Base-by-base conservation (phyloP, 2,329 filamentous ascomycete genomes). In the Fusarium liriodendri region DNA sequence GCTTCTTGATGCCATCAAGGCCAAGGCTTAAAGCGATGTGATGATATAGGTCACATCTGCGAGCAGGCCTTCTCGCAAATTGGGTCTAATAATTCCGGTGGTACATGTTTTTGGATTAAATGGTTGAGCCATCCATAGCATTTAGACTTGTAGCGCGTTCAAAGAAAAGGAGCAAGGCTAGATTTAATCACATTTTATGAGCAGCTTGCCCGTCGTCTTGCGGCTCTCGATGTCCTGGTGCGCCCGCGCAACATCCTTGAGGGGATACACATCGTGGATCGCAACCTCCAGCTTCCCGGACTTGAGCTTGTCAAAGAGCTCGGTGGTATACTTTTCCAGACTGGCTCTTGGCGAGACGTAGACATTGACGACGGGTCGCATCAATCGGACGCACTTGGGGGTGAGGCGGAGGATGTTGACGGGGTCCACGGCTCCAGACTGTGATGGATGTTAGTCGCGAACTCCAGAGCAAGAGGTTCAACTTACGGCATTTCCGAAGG, bases 121-220 rank as follows among this genome's bases (percentile, higher is more conserved):
- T 62, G 50, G 54, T 72, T 68, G 55, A 73, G 62, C 60, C 64
- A 71, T 74, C 73, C 71, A 64, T 71, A 68, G 67, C 74, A 77
- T 73, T 68, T 75, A 77, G 71, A 73, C 61, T 72, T 47, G 58
- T 64, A 73, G 66, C 66, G 71, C 69, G 52, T 69, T 70, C 47
- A 68, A 74, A 61, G 22, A 72, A 72, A 68, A 69, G 59, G 33
- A 33, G 45, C 42, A 62, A 57, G 57, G 54, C 68, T 72, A 65
- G 68, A 69, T 70, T 69, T 78, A 83, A 74, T 85, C 92, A 55
- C 90, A 88, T 84, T 91, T 92, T 78, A 98, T 82, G 65, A 98
- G 81, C 71, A 97, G 82, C 86, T 98, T 98, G 20, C 95, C 95
- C 13, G 91, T 94, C 2, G 94, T 97, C 86, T 92, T 94, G 77